These are phyloP conservation scores for Lactuca saligna DNA, from an alignment of 129 eudicot genomes.

Conservation along the genomic window DNA sequence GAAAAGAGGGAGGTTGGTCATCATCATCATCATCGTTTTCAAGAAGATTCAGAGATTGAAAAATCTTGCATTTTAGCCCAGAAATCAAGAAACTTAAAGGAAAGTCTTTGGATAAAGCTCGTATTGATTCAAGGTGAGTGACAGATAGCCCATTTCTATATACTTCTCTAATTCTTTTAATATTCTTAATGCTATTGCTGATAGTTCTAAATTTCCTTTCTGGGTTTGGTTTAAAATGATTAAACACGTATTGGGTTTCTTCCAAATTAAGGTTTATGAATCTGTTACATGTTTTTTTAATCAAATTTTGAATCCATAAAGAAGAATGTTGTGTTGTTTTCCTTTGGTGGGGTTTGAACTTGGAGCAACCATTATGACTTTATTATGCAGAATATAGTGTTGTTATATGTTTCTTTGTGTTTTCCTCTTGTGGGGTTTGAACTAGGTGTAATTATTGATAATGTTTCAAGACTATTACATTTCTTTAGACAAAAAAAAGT, in stretches of 20 bases:
- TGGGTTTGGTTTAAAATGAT: slow-evolving; percentile 11
- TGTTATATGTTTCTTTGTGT: neutral
- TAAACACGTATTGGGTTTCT: slow-evolving; percentile 10
- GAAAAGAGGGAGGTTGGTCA: slow-evolving; percentile 20
- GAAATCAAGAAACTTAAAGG: slow-evolving; percentile 17
- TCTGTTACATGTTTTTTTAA: neutral
- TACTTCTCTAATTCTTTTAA: too few relatives aligned
- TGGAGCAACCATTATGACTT: neutral
- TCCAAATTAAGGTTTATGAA: neutral
- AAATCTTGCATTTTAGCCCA: slow-evolving; percentile 18
- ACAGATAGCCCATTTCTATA: neutral
- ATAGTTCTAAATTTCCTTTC: neutral
- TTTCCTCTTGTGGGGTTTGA: slow-evolving; percentile 15
- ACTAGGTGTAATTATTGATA: slow-evolving; percentile 8
- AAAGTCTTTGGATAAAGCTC: slow-evolving; percentile 21
- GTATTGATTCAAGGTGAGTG: slow-evolving; percentile 26
- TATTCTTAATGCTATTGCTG: neutral
- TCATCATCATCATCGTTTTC: slow-evolving; percentile 18
- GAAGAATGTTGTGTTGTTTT: slow-evolving; percentile 1
- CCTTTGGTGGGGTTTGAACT: neutral
- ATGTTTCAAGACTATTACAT: neutral
- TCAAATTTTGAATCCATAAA: slow-evolving; percentile 6
- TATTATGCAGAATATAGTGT: slow-evolving; percentile 9
- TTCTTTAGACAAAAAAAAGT: slow-evolving; percentile 11
- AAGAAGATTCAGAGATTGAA: neutral